Conservation (phyloP, 1,139 yeast species). For the Kurtzmaniella natalensis region DNA sequence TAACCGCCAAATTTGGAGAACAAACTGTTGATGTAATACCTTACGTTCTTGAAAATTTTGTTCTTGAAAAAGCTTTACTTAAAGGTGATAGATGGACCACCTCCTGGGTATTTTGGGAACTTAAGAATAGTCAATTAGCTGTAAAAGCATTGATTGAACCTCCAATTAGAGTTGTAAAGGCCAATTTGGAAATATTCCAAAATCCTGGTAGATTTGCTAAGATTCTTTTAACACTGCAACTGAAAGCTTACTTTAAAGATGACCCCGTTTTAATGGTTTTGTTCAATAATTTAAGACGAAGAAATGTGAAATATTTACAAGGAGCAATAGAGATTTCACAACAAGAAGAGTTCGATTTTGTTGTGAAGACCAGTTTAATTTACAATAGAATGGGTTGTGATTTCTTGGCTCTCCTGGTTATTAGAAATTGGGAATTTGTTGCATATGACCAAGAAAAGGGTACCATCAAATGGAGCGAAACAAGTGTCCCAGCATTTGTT, state of each 20-base stretch:
- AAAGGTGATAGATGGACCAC: slow-evolving; percentile 79
- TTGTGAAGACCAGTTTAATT: slow-evolving; percentile 59
- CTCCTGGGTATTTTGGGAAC: slow-evolving; percentile 78
- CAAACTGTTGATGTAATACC: background rate
- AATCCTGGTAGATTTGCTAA: slow-evolving; percentile 17
- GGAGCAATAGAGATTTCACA: slow-evolving; percentile 48
- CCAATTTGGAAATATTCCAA: slow-evolving; percentile 18
- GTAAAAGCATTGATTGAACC: slow-evolving; percentile 63
- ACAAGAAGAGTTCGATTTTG: slow-evolving; percentile 54
- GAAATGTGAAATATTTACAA: slow-evolving; percentile 41
- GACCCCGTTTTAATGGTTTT: slow-evolving; percentile 78
- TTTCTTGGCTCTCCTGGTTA: slow-evolving; percentile 58
- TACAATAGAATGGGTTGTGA: slow-evolving; percentile 93
- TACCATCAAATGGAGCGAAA: slow-evolving; percentile 9
- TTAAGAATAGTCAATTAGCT: slow-evolving; percentile 47
- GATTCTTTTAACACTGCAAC: slow-evolving; percentile 16
- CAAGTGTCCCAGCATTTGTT: background rate
- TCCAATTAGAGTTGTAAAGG: slow-evolving; percentile 41
- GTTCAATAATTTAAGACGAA: slow-evolving; percentile 56
- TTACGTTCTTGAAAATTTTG: slow-evolving; percentile 44
- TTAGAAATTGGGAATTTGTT: slow-evolving; percentile 66
- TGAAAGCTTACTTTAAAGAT: slow-evolving; percentile 56
- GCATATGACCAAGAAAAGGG: slow-evolving; percentile 13
- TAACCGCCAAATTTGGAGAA: background rate
- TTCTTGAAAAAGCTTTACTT: slow-evolving; percentile 55